Evolutionary conservation across 345 rosid species (phyloP).

Genomic region (Arabis alpina): DNA sequence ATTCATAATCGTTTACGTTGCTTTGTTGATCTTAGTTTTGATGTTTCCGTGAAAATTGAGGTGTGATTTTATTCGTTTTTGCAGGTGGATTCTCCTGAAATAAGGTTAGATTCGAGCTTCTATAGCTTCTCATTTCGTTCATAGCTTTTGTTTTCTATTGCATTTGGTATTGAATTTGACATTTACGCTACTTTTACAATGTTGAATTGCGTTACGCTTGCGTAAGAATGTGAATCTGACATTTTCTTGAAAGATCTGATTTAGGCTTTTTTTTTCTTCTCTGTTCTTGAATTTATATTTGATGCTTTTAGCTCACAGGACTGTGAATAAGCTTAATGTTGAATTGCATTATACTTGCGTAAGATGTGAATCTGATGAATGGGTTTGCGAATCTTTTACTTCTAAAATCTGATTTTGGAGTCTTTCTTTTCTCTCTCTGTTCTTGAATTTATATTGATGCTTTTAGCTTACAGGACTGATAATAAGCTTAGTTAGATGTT

Average conservation of each 20-base stretch:
- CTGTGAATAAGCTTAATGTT: background rate
- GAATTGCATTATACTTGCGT: constrained; percentile 16
- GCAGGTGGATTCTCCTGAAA: constrained; percentile 77
- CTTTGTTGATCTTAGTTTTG: constrained; percentile 4
- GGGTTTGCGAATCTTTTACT: constrained; percentile 1
- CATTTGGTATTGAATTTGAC: too few relatives aligned
- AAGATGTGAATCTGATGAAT: constrained; percentile 15
- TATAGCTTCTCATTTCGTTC: too few relatives aligned
- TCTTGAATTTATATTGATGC: background rate
- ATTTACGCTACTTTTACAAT: too few relatives aligned
- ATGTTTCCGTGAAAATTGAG: constrained; percentile 1
- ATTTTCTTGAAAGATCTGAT: too few relatives aligned
- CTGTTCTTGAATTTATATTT: too few relatives aligned
- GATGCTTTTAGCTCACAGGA: too few relatives aligned
- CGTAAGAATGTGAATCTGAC: too few relatives aligned
- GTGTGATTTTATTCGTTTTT: background rate
- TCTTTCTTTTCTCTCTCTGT: background rate
- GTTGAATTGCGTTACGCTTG: too few relatives aligned
- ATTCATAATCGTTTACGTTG: background rate
- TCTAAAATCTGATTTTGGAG: constrained; percentile 2
- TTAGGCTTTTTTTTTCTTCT: too few relatives aligned
- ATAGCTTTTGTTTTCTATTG: too few relatives aligned
- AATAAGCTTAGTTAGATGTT: constrained; percentile 2
- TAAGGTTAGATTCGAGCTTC: constrained; percentile 53
- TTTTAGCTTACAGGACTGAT: constrained; percentile 5